A percentile compares a stretch with the other conserved stretches of the same genome.
These are phyloP conservation scores for Dothistroma septosporum DNA, from an alignment of 2,329 filamentous ascomycete genomes.

Conservation along the genomic window DNA sequence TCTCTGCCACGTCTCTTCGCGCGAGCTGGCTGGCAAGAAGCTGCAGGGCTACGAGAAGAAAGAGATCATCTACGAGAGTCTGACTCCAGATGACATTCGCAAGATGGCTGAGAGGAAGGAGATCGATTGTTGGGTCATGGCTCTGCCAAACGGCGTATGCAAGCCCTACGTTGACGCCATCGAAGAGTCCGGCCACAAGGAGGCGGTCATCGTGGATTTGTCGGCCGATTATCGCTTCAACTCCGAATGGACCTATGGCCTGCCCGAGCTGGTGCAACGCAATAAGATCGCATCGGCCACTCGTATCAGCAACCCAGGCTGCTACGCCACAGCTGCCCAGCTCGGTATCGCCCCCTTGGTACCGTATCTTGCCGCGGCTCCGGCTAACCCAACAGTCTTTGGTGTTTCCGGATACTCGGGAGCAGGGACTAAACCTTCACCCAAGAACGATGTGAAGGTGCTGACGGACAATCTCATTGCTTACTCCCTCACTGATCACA, in stretches of 20 bases:
- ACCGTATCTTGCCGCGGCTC: constrained; percentile 59
- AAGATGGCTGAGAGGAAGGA: constrained; percentile 78
- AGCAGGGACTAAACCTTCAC: constrained; percentile 86
- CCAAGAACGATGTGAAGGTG: constrained; percentile 84
- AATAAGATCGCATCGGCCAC: constrained; percentile 71
- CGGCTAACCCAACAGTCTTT: constrained; percentile 74
- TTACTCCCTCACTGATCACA: constrained; percentile 87
- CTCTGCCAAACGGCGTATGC: constrained; percentile 90
- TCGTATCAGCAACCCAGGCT: constrained; percentile 88
- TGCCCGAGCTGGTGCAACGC: constrained; percentile 79
- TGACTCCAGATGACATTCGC: constrained; percentile 79
- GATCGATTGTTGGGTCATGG: constrained; percentile 97
- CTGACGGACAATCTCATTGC: constrained; percentile 85
- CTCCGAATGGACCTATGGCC: constrained; percentile 77
- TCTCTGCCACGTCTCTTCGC: constrained; percentile 84
- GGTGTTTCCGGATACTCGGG: constrained; percentile 93
- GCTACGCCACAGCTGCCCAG: constrained; percentile 91
- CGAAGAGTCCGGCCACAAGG: constrained; percentile 60
- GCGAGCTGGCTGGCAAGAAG: constrained; percentile 82
- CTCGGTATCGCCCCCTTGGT: constrained; percentile 81
- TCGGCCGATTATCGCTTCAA: constrained; percentile 97
- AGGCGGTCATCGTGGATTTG: constrained; percentile 81
- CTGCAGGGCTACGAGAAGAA: constrained; percentile 87
- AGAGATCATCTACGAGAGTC: constrained; percentile 86
- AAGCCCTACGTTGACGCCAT: constrained; percentile 90